Evolutionary conservation across 1,284 basidiomycete genomes (phyloP), one percentile per base, ranked within the genome.

Genomic region (Austroboletus novae-zelandiae): DNA sequence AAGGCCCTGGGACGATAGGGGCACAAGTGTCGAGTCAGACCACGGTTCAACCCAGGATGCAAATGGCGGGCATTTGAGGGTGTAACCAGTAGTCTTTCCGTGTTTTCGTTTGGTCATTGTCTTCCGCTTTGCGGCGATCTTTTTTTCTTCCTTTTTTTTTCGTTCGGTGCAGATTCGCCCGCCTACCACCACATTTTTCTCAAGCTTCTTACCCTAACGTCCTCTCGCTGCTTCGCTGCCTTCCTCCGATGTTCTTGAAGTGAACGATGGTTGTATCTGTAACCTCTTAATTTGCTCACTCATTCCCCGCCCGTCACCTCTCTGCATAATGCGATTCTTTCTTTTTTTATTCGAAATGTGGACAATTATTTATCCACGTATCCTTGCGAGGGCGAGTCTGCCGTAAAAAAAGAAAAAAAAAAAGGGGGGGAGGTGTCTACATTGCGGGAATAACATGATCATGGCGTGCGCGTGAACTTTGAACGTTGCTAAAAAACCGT

Each of bases 211-310:
- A 61, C 63, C 62, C 54, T 56, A 50, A 56, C 52, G 17, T 45
- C 50, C 14, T 13, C 40, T 35, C 30, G 32, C 44, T 58, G 55
- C 51, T 60, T 52, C 66, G 53, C 51, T 40, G 54, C 47, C 59
- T 23, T 32, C 7, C 31, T 9, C 31, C 10, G 35, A 37, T 57
- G 64, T 64, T 64, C 61, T 67, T 62, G 68, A 60, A 68, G 64
- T 58, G 67, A 66, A 69, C 67, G 67, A 66, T 65, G 64, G 65
- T 60, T 67, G 68, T 67, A 67, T 69, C 68, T 69, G 66, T 70
- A 70, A 65, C 25, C n/a, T 52, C 41, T 55, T 61, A 67, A 69
- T 67, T 66, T 57, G 67, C 61, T 63, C 65, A 52, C 51, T 45
- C 65, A 60, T 60, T 29, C 53, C 46, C 15, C 43, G 52, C 53